Conservation (phyloP, 2,329 filamentous ascomycete species). For the Fusarium equiseti region DNA sequence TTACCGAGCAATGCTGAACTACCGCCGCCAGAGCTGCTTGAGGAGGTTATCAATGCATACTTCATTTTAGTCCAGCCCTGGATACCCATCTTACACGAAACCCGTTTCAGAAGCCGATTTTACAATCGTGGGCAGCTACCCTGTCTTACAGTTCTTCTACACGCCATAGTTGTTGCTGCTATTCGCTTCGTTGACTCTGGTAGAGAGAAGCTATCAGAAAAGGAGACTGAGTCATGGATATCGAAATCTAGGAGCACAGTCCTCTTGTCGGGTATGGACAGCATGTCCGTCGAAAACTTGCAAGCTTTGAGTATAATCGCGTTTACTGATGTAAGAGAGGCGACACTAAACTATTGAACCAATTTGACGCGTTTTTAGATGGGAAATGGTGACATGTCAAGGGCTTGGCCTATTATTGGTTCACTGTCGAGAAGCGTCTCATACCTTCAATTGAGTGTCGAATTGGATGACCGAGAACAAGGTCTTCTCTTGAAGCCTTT, state of each 20-base stretch:
- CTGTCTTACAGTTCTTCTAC: conserved; percentile 21
- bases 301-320: conserved; percentile 43
- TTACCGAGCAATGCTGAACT: conserved; percentile 4
- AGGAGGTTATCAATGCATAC: conserved; percentile 41
- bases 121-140: conserved; percentile 37
- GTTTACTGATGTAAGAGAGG: conserved; percentile 33
- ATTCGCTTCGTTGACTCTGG: conserved; percentile 31
- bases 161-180: conserved; percentile 41
- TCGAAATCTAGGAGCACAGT: conserved; percentile 37
- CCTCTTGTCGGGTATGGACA: conserved; percentile 39
- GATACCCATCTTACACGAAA: conserved; percentile 42
- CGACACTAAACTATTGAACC: fast-evolving
- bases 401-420: conserved; percentile 49
- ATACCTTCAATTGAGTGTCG: conserved; percentile 49
- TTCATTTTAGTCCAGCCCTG: conserved; percentile 40
- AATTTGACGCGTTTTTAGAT: conserved; percentile 32
- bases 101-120: conserved; percentile 37
- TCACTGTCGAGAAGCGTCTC: conserved; percentile 50
- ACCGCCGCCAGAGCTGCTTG: conserved; percentile 32
- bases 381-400: conserved; percentile 44
- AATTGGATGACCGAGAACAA: conserved; percentile 36
- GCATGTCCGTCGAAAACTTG: conserved; percentile 40
- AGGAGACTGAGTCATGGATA: conserved; percentile 22
- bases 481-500: conserved; percentile 10
- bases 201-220: background rate